These are phyloP conservation scores for Lepidium africanum DNA, from an alignment of 345 rosid genomes.

Conservation along the genomic window DNA sequence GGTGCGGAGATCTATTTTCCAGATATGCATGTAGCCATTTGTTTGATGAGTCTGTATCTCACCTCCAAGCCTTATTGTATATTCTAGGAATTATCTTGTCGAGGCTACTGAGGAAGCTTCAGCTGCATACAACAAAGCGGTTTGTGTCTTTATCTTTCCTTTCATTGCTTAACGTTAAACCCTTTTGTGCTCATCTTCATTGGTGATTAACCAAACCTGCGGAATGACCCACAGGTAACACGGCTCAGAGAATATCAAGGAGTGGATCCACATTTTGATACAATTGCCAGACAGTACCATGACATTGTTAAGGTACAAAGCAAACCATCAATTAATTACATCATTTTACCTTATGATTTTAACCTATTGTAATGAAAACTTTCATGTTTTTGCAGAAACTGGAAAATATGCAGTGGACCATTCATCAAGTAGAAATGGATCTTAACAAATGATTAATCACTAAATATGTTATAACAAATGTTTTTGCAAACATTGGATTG, in stretches of 20 bases:
- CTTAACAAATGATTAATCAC: conserved; percentile 40
- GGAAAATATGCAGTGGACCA: conserved; percentile 95
- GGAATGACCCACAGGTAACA: conserved; percentile 46
- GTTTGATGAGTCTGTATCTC: neutral
- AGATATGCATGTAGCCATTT: neutral
- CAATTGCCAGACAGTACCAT: conserved; percentile 88
- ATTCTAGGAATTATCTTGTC: conserved; percentile 68
- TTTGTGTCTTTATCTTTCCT: conserved; percentile 31
- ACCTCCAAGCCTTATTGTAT: neutral
- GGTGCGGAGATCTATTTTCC: conserved; percentile 30
- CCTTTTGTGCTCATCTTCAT: neutral
- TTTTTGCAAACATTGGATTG: no score
- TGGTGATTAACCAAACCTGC: neutral
- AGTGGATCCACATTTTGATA: conserved; percentile 91
- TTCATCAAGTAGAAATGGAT: conserved; percentile 70
- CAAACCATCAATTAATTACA: neutral
- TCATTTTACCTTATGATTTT: neutral
- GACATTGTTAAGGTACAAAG: conserved; percentile 75
- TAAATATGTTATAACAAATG: neutral
- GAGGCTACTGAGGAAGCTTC: conserved; percentile 98
- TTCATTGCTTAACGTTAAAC: neutral
- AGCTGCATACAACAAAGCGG: conserved; percentile 92
- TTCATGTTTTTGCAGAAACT: conserved; percentile 51
- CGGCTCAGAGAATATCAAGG: conserved; percentile 98
- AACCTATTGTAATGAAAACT: conserved; percentile 5